phyloP scores from a whole-genome alignment of 1,284 basidiomycete genomes.

The Microbotryomycetes sp. region DNA sequence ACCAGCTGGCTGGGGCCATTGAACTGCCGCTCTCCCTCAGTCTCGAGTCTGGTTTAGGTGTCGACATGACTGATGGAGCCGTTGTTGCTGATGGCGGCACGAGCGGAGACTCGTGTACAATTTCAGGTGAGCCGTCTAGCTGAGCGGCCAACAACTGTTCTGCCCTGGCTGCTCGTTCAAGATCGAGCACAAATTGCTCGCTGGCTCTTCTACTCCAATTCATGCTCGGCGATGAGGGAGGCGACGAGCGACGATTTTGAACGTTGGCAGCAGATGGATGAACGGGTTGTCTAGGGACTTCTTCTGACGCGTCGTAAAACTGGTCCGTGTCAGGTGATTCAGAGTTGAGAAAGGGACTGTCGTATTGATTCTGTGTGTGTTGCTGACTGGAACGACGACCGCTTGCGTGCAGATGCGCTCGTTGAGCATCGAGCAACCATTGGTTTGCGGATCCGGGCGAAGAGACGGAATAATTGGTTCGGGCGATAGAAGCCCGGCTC shows the following conservation, averaged over 20 bases:
- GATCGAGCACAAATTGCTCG: conserved; percentile 10
- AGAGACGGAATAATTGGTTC: not conserved
- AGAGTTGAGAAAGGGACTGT: not conserved
- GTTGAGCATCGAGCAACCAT: not conserved
- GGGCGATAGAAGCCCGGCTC: not conserved
- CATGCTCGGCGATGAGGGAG: too few relatives aligned
- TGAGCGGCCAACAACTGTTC: not conserved
- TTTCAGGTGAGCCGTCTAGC: not conserved
- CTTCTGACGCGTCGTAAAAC: not conserved
- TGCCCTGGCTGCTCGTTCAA: not conserved
- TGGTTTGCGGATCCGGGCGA: not conserved
- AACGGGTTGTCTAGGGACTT: not conserved
- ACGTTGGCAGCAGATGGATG: too few relatives aligned
- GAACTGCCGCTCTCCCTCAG: not conserved
- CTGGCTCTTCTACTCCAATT: not conserved
- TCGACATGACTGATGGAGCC: too few relatives aligned
- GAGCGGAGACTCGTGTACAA: not conserved
- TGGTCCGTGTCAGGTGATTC: not conserved
- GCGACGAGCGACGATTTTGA: too few relatives aligned
- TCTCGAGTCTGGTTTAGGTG: not conserved
- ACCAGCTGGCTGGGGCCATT: not conserved
- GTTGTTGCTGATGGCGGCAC: too few relatives aligned
- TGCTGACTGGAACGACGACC: not conserved
- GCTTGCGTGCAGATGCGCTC: not conserved
- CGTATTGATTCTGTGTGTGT: not conserved